Evolutionary conservation across 257 asterid genomes (phyloP), one percentile per base, ranked within the genome.

Genomic region (Anisodus acutangulus): DNA sequence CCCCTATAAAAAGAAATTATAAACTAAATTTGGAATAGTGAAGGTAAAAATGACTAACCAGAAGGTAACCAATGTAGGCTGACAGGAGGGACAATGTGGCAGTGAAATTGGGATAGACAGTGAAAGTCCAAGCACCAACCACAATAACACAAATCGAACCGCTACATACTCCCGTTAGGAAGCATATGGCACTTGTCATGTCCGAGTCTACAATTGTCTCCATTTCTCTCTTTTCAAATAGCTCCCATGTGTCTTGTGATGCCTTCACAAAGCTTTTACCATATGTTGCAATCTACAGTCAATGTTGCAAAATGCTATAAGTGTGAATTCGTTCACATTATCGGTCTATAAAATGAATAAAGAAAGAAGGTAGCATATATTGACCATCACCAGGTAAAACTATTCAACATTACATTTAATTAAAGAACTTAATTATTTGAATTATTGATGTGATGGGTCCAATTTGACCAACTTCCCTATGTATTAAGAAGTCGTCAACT

Each of bases 161-260:
- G 31, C 97, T 97, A 93, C 97, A 95, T 54, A 97, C 86, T 86
- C 98, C 99, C 31, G 98, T 91, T 74, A 97, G 94, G 84, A 97
- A 97, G 88, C 98, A 97, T 64, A 97, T 88, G 45, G 99, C 93
- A 49, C 96, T 97, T 2, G 98, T 97, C 70, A 97, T 97, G 87
- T 97, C 98, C 6, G 98, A 88, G 83, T 97, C 99, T 22, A 97
- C 99, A 41, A 97, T 85, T 86, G 80, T 85, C n/a, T 89, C 94
- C 90, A 97, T 95, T 63, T 88, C 97, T 80, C 92, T 89, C 91
- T 88, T 91, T 86, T 89, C 83, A 69, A 97, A 95, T 8, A 97
- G 88, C 87, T 97, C 99, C 99, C 98, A 97, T 0, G 98, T 93
- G 92, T 97, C 98, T 82, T 92, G 93, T 8, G 98, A 97, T 67